Evolutionary conservation across 208 protist species (phyloP).

Genomic region (Angomonas desouzai): DNA sequence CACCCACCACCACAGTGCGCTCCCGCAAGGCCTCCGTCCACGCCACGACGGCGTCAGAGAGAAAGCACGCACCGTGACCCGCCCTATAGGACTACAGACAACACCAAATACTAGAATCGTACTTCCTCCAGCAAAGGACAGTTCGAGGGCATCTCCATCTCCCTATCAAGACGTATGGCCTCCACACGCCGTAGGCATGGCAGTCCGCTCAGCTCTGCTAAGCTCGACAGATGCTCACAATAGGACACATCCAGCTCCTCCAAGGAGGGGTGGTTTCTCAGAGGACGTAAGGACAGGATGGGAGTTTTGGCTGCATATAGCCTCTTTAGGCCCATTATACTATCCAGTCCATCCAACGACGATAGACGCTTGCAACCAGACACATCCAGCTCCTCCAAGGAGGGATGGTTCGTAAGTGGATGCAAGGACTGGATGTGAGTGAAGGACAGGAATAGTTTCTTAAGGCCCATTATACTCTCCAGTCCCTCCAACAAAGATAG

Average conservation of each 20-base stretch:
- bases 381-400: not conserved
- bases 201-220: too few species aligned
- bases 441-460: not conserved
- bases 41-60: too few species aligned
- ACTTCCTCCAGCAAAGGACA: too few species aligned
- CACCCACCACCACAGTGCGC: too few species aligned
- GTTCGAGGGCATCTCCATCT: too few species aligned
- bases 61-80: too few species aligned
- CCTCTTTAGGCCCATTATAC: not conserved
- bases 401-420: not conserved
- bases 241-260: not conserved
- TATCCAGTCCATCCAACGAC: not conserved
- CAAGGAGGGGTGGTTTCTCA: not conserved
- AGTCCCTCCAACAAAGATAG: not conserved
- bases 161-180: too few species aligned
- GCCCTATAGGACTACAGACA: too few species aligned
- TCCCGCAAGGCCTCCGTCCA: too few species aligned
- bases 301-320: not conserved
- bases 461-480: not conserved
- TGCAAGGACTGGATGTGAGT: not conserved
- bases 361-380: not conserved
- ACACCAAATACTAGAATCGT: too few species aligned
- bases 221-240: too few species aligned
- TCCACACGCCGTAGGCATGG: too few species aligned
- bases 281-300: not conserved